Percentiles rank a stretch among this genome's conserved stretches.
Evolutionary conservation across 2,329 filamentous ascomycete species (phyloP).

Genomic region (Zasmidium angulare): DNA sequence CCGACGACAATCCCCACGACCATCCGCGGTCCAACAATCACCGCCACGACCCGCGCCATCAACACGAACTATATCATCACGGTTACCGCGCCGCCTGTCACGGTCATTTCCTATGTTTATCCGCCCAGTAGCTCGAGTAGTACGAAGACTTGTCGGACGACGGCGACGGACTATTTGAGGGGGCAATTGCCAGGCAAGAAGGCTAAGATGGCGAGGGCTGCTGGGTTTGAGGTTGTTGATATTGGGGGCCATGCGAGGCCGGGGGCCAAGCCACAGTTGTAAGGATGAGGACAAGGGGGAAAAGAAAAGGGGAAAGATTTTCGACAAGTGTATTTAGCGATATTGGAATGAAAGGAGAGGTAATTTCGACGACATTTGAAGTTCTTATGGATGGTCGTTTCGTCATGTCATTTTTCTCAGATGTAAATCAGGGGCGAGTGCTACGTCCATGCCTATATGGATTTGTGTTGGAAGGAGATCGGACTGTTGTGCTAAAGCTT

Average conservation of each 20-base stretch:
- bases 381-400: too few species aligned
- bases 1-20: slow-evolving; percentile 18
- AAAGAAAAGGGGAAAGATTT: neutral
- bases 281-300: neutral
- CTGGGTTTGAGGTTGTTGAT: neutral
- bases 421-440: too few species aligned
- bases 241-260: neutral
- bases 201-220: neutral
- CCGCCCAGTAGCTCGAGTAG: slow-evolving; percentile 15
- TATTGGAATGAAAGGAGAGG: neutral
- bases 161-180: slow-evolving; percentile 32
- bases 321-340: neutral
- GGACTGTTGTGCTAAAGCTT: too few species aligned
- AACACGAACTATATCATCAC: slow-evolving; percentile 1
- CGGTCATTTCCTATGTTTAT: slow-evolving; percentile 12
- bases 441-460: too few species aligned
- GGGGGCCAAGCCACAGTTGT: neutral
- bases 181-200: slow-evolving; percentile 10
- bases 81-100: slow-evolving; percentile 12
- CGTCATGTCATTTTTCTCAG: too few species aligned
- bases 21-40: neutral
- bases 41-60: neutral
- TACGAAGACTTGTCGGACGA: slow-evolving; percentile 29
- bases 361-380: too few species aligned
- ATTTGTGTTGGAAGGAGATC: too few species aligned